Evolutionary conservation across 352 stramenopile species (phyloP).

Genomic region (Phytopythium boreale): DNA sequence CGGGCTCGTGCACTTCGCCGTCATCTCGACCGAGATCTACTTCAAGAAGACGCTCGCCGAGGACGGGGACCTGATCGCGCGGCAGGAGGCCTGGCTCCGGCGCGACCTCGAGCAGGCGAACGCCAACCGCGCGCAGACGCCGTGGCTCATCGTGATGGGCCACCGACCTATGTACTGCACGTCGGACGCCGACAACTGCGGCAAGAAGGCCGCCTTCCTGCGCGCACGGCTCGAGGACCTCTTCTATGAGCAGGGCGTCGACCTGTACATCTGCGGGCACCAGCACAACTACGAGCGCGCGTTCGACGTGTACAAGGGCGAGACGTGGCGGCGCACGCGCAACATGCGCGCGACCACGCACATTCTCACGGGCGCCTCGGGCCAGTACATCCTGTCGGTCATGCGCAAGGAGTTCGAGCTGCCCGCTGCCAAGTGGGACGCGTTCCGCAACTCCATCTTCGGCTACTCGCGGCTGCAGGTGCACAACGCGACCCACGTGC

Average conservation of each 20-base stretch:
- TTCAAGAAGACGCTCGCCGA: conserved; percentile 65
- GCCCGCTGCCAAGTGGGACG: conserved; percentile 57
- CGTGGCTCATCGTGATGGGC: conserved; percentile 84
- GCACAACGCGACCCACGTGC: conserved; percentile 85
- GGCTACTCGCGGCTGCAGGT: conserved; percentile 84
- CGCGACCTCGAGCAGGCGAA: conserved; percentile 63
- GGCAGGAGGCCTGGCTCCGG: conserved; percentile 67
- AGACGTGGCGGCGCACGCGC: conserved; percentile 58
- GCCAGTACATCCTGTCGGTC: conserved; percentile 73
- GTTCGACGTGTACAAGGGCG: conserved; percentile 72
- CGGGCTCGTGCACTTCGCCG: conserved; percentile 84
- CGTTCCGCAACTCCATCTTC: conserved; percentile 87
- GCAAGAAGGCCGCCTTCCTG: conserved; percentile 56
- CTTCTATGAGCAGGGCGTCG: conserved; percentile 77
- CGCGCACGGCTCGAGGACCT: conserved; percentile 70
- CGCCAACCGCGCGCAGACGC: conserved; percentile 51
- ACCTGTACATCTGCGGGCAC: conserved; percentile 88
- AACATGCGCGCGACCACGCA: conserved; percentile 88
- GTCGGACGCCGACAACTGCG: conserved; percentile 71
- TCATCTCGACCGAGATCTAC: conserved; percentile 89
- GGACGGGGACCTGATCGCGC: conserved; percentile 44
- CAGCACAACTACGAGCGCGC: conserved; percentile 91
- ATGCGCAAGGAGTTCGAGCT: conserved; percentile 81
- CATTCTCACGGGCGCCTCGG: conserved; percentile 87
- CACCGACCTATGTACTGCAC: conserved; percentile 90